Conservation (phyloP, 2,329 filamentous ascomycete species). For the Paecilomyces variotii region DNA sequence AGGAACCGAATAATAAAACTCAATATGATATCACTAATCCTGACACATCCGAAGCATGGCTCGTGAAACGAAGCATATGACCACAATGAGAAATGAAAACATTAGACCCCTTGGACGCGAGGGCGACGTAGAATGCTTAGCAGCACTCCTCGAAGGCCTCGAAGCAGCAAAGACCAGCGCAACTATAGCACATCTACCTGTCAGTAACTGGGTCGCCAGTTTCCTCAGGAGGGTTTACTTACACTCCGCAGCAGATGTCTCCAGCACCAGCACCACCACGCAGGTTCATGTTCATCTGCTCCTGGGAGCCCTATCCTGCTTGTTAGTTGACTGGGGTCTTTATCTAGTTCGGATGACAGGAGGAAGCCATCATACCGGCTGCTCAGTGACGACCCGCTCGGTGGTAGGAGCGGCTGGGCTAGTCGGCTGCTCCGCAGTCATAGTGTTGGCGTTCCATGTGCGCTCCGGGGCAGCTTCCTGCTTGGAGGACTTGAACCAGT, state of each 20-base stretch:
- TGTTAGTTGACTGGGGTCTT: neutral
- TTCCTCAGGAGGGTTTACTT: slow-evolving; percentile 6
- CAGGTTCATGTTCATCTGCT: slow-evolving; percentile 21
- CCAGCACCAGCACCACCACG: slow-evolving; percentile 23
- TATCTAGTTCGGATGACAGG: neutral
- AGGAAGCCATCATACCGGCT: slow-evolving; percentile 15
- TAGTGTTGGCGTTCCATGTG: slow-evolving; percentile 23
- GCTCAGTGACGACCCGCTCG: slow-evolving; percentile 17
- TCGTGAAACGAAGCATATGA: neutral
- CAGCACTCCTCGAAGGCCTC: slow-evolving; percentile 25
- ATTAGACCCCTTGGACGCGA: neutral
- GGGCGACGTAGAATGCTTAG: slow-evolving; percentile 17
- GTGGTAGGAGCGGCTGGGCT: slow-evolving; percentile 20
- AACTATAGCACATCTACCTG: slow-evolving; percentile 8
- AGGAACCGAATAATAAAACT: neutral
- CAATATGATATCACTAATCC: neutral
- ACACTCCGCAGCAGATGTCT: slow-evolving; percentile 26
- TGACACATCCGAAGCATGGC: neutral
- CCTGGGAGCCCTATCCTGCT: slow-evolving; percentile 11
- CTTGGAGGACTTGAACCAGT: slow-evolving; percentile 24
- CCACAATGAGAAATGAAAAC: neutral
- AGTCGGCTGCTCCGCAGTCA: slow-evolving; percentile 25
- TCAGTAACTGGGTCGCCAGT: neutral
- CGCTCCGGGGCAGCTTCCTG: slow-evolving; percentile 11
- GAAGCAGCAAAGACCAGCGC: slow-evolving; percentile 23